Conservation (phyloP, 495 filamentous ascomycete genomes). For the Chaetomium fimeti region DNA sequence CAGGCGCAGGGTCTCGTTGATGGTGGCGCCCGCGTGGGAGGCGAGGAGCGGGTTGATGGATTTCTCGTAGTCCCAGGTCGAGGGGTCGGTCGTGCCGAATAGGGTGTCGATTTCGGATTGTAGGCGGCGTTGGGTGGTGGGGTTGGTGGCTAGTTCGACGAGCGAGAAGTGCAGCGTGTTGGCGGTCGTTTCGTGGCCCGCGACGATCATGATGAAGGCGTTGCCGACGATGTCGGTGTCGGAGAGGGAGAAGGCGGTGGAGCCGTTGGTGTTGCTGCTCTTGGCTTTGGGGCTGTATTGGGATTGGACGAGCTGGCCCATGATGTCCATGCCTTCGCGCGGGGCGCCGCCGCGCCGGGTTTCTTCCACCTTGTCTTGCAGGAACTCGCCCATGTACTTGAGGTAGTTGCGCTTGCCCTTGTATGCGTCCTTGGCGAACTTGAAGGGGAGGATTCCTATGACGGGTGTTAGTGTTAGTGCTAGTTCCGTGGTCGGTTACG, state of each 20-base stretch:
- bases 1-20: conserved; percentile 67
- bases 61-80: conserved; percentile 62
- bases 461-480: not conserved
- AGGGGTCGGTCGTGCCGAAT: conserved; percentile 49
- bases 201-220: conserved; percentile 68
- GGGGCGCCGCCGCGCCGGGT: conserved; percentile 44
- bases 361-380: conserved; percentile 53
- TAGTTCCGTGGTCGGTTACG: not conserved
- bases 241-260: conserved; percentile 34
- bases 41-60: conserved; percentile 56
- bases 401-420: conserved; percentile 59
- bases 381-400: conserved; percentile 64
- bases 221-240: conserved; percentile 67
- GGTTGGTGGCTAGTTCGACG: conserved; percentile 59
- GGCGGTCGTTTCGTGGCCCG: conserved; percentile 71
- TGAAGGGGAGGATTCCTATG: conserved; percentile 47
- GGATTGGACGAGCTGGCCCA: conserved; percentile 56
- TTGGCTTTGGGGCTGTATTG: conserved; percentile 37
- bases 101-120: conserved; percentile 62
- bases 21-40: conserved; percentile 61
- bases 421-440: conserved; percentile 47
- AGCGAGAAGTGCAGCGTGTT: conserved; percentile 64
- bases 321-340: conserved; percentile 61
- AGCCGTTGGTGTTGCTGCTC: conserved; percentile 26
- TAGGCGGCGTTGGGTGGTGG: conserved; percentile 54